Evolutionary conservation across 1,284 basidiomycete species (phyloP).

Genomic region (Cryptococcus hybrid): DNA sequence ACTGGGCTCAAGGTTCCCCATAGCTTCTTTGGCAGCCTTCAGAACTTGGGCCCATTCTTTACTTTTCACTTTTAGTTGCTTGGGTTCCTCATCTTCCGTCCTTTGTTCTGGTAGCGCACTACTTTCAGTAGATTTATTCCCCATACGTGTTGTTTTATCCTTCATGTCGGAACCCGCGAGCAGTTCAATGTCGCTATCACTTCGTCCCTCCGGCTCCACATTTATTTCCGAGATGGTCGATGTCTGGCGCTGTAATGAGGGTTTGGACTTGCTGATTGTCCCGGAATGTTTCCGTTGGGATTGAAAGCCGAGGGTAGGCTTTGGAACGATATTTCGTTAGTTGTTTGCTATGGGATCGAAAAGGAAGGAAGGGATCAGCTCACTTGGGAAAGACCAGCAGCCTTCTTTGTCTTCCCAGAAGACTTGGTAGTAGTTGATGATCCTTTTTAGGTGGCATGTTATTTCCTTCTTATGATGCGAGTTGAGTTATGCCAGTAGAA

Average conservation of each 20-base stretch:
- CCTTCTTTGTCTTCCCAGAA: conserved; percentile 6
- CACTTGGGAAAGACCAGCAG: conserved; percentile 14
- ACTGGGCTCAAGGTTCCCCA: conserved; percentile 63
- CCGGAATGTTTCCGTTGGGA: conserved; percentile 11
- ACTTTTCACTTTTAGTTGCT: conserved; percentile 12
- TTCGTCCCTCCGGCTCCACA: background rate
- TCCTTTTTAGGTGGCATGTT: conserved; percentile 4
- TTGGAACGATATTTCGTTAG: background rate
- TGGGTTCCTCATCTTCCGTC: conserved; percentile 6
- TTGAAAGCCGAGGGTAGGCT: conserved; percentile 17
- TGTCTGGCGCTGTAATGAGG: conserved; percentile 1
- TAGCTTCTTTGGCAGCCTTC: conserved; percentile 56
- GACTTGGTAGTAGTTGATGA: background rate
- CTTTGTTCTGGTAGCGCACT: background rate
- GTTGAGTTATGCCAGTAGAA: background rate
- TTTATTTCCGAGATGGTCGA: background rate
- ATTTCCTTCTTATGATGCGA: background rate
- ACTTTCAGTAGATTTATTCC: background rate
- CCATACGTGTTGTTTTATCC: background rate
- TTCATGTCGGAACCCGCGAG: background rate
- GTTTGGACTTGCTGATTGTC: conserved; percentile 7
- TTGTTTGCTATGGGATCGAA: background rate
- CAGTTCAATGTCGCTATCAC: background rate
- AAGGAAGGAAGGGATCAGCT: background rate
- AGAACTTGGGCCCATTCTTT: conserved; percentile 59